These are phyloP conservation scores for Suillus cothurnatus DNA, from an alignment of 768 basidiomycete genomes.

Conservation along the genomic window DNA sequence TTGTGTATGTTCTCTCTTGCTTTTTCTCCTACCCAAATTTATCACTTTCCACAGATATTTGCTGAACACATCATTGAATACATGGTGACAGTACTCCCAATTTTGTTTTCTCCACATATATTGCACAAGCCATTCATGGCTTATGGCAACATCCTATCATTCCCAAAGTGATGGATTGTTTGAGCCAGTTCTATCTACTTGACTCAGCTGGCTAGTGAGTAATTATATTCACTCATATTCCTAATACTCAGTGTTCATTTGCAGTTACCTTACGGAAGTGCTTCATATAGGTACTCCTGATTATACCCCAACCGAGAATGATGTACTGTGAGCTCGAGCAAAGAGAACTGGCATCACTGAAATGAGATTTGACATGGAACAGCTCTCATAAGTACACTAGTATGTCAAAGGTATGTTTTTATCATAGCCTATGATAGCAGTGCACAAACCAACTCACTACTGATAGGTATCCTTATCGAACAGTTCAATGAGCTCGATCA, in stretches of 20 bases:
- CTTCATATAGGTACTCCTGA: no score
- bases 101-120: slow-evolving; percentile 57
- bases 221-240: background rate
- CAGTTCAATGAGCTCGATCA: slow-evolving; percentile 68
- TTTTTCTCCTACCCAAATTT: background rate
- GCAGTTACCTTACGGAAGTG: no score
- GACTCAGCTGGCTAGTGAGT: slow-evolving; percentile 88
- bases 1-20: slow-evolving; percentile 33
- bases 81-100: slow-evolving; percentile 44
- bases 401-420: no score
- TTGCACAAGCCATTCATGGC: slow-evolving; percentile 67
- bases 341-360: no score
- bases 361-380: no score
- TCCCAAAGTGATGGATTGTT: slow-evolving; percentile 51
- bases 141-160: slow-evolving; percentile 74
- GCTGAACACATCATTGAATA: slow-evolving; percentile 67
- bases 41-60: slow-evolving; percentile 36
- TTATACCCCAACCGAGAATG: no score
- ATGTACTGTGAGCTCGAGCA: no score
- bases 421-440: no score
- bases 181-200: slow-evolving; percentile 88
- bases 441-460: no score
- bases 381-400: no score
- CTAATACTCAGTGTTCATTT: background rate
- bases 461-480: slow-evolving; percentile 63